A percentile compares a stretch with the other conserved stretches of the same genome.
Conservation (phyloP, 257 asterid species). For the Jacaranda copaia region DNA sequence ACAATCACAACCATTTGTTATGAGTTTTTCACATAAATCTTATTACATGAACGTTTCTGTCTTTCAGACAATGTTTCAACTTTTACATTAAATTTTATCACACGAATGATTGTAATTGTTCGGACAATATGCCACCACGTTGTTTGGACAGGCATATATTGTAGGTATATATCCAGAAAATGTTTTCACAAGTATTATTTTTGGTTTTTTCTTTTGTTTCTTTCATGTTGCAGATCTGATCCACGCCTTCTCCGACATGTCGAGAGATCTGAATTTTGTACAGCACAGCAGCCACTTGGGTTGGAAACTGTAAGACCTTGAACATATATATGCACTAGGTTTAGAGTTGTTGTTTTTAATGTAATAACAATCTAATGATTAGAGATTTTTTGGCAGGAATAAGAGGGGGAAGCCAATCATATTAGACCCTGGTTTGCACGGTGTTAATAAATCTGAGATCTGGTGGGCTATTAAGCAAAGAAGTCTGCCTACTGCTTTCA, state of each 20-base stretch:
- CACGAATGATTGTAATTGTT: too few species aligned
- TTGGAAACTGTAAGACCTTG: constrained; percentile 70
- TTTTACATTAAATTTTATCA: too few species aligned
- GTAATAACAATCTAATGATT: background rate
- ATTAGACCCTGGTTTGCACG: constrained; percentile 86
- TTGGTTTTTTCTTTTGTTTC: background rate
- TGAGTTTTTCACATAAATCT: too few species aligned
- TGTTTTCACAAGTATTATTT: background rate
- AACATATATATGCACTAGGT: background rate
- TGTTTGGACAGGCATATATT: too few species aligned
- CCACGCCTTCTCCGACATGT: constrained; percentile 74
- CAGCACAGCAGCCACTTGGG: constrained; percentile 94
- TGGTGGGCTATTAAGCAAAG: constrained; percentile 95
- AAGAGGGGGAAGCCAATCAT: constrained; percentile 88
- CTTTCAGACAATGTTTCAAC: too few species aligned
- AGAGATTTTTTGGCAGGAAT: constrained; percentile 49
- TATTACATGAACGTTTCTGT: too few species aligned
- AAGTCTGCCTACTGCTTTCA: constrained; percentile 85
- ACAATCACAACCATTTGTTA: too few species aligned
- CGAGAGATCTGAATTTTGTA: constrained; percentile 79
- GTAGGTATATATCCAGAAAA: background rate
- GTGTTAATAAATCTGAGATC: constrained; percentile 80
- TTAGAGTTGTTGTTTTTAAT: background rate
- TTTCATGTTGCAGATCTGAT: constrained; percentile 72
- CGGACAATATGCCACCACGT: too few species aligned